Evolutionary conservation across 306 rosid species (phyloP).

Genomic region (Myrica gale): DNA sequence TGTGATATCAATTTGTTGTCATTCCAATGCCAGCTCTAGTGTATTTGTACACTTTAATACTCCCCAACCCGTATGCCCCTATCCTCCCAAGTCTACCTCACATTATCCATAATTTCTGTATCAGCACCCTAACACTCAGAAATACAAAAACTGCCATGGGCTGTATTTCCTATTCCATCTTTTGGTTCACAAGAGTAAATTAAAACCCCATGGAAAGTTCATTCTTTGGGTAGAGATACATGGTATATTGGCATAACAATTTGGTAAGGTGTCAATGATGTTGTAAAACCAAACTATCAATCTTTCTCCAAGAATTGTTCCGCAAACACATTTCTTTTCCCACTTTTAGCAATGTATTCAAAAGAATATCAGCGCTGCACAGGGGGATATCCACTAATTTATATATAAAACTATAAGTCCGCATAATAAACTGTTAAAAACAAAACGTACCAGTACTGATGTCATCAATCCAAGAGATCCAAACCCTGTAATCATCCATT

Average conservation of each 20-base stretch:
- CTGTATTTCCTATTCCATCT: too few relatives aligned
- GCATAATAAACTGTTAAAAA: not conserved
- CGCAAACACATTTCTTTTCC: too few relatives aligned
- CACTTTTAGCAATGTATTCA: too few relatives aligned
- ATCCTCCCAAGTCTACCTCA: not conserved
- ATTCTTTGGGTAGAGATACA: too few relatives aligned
- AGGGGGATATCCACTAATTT: too few relatives aligned
- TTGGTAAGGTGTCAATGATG: too few relatives aligned
- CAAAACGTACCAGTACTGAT: constrained; percentile 78
- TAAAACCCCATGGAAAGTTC: too few relatives aligned
- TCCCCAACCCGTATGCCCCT: not conserved
- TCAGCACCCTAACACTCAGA: not conserved
- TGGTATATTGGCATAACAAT: not conserved
- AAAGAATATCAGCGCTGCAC: too few relatives aligned
- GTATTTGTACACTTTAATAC: not conserved
- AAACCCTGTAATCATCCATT: constrained; percentile 57
- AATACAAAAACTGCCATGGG: not conserved
- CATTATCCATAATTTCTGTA: not conserved
- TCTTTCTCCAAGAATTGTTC: too few relatives aligned
- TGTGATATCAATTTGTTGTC: not conserved
- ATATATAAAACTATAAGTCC: too few relatives aligned
- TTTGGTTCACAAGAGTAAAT: too few relatives aligned
- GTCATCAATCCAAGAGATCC: constrained; percentile 99
- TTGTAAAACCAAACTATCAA: too few relatives aligned
- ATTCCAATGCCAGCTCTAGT: not conserved